phyloP scores from a whole-genome alignment of 2,329 filamentous ascomycete species.

The Aspergillus texensis region DNA sequence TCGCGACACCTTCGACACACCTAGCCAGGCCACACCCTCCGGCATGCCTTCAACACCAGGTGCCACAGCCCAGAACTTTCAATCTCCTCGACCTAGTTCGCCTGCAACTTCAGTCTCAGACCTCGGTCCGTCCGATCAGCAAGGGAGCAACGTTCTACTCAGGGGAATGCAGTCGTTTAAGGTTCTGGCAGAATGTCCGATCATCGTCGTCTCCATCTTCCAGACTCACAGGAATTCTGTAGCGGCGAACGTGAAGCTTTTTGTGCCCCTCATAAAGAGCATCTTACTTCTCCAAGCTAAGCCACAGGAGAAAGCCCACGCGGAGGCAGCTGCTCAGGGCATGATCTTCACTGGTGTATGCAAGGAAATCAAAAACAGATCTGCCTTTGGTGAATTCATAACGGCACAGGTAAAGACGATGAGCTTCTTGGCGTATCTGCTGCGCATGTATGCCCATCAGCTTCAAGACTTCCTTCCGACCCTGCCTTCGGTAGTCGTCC shows the following conservation, averaged over 20 bases:
- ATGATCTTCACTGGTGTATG: conserved; percentile 91
- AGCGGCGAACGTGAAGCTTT: conserved; percentile 80
- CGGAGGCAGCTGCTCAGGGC: conserved; percentile 75
- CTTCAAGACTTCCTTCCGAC: conserved; percentile 84
- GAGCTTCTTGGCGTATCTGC: conserved; percentile 93
- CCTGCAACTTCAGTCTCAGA: conserved; percentile 81
- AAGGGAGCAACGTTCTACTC: conserved; percentile 76
- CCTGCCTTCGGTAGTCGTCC: conserved; percentile 85
- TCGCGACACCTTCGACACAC: conserved; percentile 89
- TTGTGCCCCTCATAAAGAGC: conserved; percentile 90
- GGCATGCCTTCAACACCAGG: conserved; percentile 56
- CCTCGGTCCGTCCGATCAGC: conserved; percentile 73
- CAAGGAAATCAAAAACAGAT: conserved; percentile 87
- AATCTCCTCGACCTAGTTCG: conserved; percentile 86
- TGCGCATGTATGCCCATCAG: conserved; percentile 84
- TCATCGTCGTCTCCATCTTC: conserved; percentile 98
- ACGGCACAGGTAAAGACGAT: conserved; percentile 99
- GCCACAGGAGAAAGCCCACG: conserved; percentile 89
- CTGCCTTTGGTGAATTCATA: conserved; percentile 95
- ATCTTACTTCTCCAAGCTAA: conserved; percentile 87
- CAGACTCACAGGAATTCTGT: conserved; percentile 85
- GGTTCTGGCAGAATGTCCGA: conserved; percentile 94
- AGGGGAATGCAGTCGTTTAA: conserved; percentile 99
- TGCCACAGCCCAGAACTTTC: conserved; percentile 66
- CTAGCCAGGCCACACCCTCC: conserved; percentile 58